Conservation (phyloP, 495 filamentous ascomycete species). For the Penicillium nucicola region DNA sequence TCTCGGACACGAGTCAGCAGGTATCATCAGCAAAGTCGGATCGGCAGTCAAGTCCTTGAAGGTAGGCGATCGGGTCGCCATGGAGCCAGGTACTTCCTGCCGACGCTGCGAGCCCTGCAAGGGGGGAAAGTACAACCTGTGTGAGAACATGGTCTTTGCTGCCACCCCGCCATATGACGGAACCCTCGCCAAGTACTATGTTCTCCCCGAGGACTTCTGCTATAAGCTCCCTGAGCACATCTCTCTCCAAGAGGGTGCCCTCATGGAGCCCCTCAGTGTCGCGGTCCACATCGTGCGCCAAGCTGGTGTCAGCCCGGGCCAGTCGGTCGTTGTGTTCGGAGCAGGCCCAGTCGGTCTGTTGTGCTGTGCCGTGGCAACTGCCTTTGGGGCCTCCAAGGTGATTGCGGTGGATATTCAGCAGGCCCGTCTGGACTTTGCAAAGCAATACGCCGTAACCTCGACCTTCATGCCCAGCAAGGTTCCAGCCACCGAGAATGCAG, state of each 20-base stretch:
- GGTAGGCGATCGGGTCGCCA: slow-evolving; percentile 49
- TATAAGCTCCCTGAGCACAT: slow-evolving; percentile 48
- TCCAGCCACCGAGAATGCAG: slow-evolving; percentile 36
- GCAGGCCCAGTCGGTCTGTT: slow-evolving; percentile 54
- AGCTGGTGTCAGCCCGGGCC: slow-evolving; percentile 41
- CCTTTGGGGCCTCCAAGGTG: slow-evolving; percentile 49
- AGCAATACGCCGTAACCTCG: slow-evolving; percentile 41
- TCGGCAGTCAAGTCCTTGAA: slow-evolving; percentile 42
- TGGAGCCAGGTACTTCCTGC: slow-evolving; percentile 53
- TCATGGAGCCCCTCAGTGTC: slow-evolving; percentile 55
- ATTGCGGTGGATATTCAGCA: slow-evolving; percentile 55
- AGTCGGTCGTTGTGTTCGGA: slow-evolving; percentile 53
- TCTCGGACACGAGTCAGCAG: slow-evolving; percentile 87
- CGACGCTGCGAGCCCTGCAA: slow-evolving; percentile 53
- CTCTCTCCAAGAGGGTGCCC: slow-evolving; percentile 47
- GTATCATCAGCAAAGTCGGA: slow-evolving; percentile 67
- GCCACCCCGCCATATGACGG: slow-evolving; percentile 55
- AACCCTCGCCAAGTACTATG: slow-evolving; percentile 54
- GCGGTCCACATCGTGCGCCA: slow-evolving; percentile 53
- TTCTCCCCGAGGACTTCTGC: slow-evolving; percentile 54
- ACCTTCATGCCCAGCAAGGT: slow-evolving; percentile 41
- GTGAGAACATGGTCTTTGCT: slow-evolving; percentile 50
- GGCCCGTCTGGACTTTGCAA: slow-evolving; percentile 51
- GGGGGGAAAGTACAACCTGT: slow-evolving; percentile 51
- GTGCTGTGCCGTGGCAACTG: slow-evolving; percentile 52